Base-by-base conservation (phyloP, 164 flowering plant genomes). In the Amborella trichopoda region DNA sequence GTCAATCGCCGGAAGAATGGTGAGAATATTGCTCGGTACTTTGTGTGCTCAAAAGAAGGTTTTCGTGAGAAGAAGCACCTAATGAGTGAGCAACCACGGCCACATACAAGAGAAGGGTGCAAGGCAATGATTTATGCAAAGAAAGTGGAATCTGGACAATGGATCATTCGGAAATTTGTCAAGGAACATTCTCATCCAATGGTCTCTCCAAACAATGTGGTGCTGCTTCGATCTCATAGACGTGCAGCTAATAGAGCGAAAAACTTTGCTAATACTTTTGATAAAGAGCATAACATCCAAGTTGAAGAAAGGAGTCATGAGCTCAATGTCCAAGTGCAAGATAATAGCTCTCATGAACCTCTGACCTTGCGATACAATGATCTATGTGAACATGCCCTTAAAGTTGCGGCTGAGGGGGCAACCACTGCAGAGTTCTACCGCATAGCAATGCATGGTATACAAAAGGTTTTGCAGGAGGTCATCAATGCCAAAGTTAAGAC, bases 101-200 rank as follows among this genome's bases (percentile, higher is more conserved):
- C 63, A 24, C 61, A 62, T 17, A 54, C 54, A 37, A 46, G 69
- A 20, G 72, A 64, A 44, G 69, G 69, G 39, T 67, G 72, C 53
- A 61, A 52, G 46, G 63, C 73, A 46, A 55, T 50, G 60, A 40
- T 70, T 46, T 49, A 68, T 43, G 66, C 76, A 4, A 80, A 80
- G 57, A 58, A 55, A 53, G 78, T 74, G 37, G 72, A 56, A 44
- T 63, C 73, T 39, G 81, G 79, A 4, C 68, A 53, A 55, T 80
- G 88, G 88, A 61, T 75, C 46, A 68, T 75, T 5, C 56, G 65
- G 0, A 80, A 75, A 36, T 80, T 77, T 54, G 65, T 72, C n/a
- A 71, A 66, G 63, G 88, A 77, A 12, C 83, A 80, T 49, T 77
- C 71, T 62, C 88, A 80, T 65, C 77, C 83, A 11, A 54, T 77